These are phyloP conservation scores for Penicillium thymicola DNA, from an alignment of 2,329 filamentous ascomycete species.

Conservation along the genomic window DNA sequence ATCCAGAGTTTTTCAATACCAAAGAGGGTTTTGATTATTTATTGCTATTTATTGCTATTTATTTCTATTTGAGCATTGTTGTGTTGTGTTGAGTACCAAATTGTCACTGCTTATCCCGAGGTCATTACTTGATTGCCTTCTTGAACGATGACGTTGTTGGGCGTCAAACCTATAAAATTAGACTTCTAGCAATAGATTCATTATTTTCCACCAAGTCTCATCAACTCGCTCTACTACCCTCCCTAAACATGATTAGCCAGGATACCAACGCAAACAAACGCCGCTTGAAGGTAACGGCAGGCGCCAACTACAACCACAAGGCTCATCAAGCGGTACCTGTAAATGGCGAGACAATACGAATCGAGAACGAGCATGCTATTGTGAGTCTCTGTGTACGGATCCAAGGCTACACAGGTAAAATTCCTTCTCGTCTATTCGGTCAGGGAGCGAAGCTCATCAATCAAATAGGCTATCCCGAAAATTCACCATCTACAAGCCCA, in stretches of 20 bases:
- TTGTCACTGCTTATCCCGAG: neutral
- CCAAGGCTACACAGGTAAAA: constrained; percentile 53
- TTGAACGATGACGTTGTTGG: constrained; percentile 12
- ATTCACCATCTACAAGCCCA: constrained; percentile 65
- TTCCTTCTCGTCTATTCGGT: neutral
- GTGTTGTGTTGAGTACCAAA: neutral
- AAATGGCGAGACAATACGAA: constrained; percentile 63
- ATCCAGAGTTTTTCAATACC: neutral
- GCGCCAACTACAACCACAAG: constrained; percentile 68
- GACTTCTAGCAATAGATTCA: neutral
- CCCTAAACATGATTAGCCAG: neutral
- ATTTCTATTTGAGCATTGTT: neutral
- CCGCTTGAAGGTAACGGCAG: constrained; percentile 76
- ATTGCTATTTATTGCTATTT: neutral
- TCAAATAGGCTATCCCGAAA: constrained; percentile 62
- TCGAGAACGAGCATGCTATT: constrained; percentile 63
- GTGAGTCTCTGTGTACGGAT: constrained; percentile 73
- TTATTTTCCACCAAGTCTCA: neutral
- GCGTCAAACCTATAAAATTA: constrained; percentile 7
- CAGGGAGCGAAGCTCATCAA: neutral
- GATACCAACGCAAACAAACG: constrained; percentile 47
- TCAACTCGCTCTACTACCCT: neutral
- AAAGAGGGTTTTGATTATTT: rapidly evolving
- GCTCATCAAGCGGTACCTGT: constrained; percentile 72
- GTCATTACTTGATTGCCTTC: neutral